Base-by-base conservation (phyloP, 768 basidiomycete species). In the Nevesoporus exiguus region DNA sequence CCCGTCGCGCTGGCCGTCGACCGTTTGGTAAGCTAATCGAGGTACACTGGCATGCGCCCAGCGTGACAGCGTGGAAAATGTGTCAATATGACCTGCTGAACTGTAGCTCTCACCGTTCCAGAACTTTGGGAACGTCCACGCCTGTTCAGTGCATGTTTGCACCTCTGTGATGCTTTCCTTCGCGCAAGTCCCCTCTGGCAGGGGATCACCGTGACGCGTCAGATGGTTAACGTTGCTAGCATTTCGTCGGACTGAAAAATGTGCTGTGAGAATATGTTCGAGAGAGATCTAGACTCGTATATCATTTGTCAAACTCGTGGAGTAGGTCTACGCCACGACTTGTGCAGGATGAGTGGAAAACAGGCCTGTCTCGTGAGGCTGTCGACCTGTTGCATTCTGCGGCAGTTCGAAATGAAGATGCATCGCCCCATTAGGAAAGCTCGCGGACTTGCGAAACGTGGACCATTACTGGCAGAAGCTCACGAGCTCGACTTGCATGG, bases 401-500 rank as follows among this genome's bases (percentile, higher is more conserved):
- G 22, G 24, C n/a, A 14, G 34, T 34, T 24, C 47, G 34, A 29
- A 30, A 30, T 5, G 30, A 58, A 30, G 33, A 21, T 31, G n/a
- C 34, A 27, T 48, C 34, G 39, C 55, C 44, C 25, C 17, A 55
- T 61, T 45, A 49, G 49, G 62, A 61, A 63, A 5, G 34, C 21
- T 39, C 56, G 60, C 56, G 61, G 60, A 54, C 49, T 58, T 58
- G 21, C 13, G 53, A 61, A 57, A 47, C 21, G 37, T 27, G 4
- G 22, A 25, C 47, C n/a, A 21, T 21, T 8, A 3, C n/a, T n/a
- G 19, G 9, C 39, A 7, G 17, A 19, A 17, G 7, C 24, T 7
- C 8, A 45, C 22, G 5, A 5, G 7, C 15, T 27, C 5, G 25
- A 14, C 22, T 46, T 31, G n/a, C 19, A 61, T 57, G 62, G 27